Percentiles rank a stretch among this genome's conserved stretches.
Conservation (phyloP, 2,329 filamentous ascomycete species). For the Cryphonectria carpinicola region DNA sequence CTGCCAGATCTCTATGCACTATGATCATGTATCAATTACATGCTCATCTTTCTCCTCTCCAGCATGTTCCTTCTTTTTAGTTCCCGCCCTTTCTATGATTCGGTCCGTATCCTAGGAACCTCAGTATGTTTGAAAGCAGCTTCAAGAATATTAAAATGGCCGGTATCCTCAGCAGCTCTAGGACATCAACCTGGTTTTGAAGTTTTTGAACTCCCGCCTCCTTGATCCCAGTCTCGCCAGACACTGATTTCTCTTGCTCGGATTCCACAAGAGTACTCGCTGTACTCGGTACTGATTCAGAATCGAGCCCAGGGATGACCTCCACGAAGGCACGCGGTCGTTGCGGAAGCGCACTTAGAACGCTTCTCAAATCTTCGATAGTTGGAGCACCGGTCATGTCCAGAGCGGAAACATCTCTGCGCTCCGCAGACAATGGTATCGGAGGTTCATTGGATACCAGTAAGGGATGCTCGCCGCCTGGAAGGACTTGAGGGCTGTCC, state of each 20-base stretch:
- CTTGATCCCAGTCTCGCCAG: neutral
- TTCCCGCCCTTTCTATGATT: no score
- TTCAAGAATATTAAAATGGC: constrained; percentile 6
- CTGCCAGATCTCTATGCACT: no score
- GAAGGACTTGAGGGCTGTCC: neutral
- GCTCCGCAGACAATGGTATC: neutral
- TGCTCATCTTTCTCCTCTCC: no score
- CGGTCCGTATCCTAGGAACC: neutral
- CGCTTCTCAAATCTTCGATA: neutral
- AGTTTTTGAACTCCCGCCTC: neutral
- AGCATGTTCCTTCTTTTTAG: no score
- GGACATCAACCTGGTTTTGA: neutral
- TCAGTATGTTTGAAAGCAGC: neutral
- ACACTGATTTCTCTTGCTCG: neutral
- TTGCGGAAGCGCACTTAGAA: neutral
- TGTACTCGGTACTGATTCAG: neutral
- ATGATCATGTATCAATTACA: no score
- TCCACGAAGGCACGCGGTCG: neutral
- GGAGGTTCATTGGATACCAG: neutral
- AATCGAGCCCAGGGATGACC: neutral
- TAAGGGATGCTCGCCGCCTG: neutral
- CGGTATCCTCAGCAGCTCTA: constrained; percentile 8
- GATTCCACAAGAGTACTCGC: neutral
- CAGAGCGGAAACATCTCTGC: neutral
- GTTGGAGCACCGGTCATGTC: neutral